Evolutionary conservation across 2,329 filamentous ascomycete genomes (phyloP).

Genomic region (Sphaerulina populicola): DNA sequence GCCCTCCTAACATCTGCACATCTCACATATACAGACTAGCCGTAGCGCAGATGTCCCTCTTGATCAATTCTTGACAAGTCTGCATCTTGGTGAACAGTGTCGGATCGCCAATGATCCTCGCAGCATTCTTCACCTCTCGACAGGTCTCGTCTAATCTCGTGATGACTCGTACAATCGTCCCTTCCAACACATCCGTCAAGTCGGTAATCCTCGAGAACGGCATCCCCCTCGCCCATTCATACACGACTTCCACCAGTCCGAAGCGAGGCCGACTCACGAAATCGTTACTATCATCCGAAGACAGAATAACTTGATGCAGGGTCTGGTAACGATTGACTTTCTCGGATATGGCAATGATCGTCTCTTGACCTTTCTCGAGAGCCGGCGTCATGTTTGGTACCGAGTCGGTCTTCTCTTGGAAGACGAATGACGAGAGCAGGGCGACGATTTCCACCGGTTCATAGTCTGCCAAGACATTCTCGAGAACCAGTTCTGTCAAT

Average conservation of each 20-base stretch:
- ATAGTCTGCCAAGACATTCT: constrained; percentile 91
- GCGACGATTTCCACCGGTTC: constrained; percentile 96
- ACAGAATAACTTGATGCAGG: constrained; percentile 82
- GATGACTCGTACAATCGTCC: constrained; percentile 92
- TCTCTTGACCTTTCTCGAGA: constrained; percentile 72
- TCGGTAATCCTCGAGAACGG: constrained; percentile 97
- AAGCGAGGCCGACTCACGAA: constrained; percentile 82
- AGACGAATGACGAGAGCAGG: constrained; percentile 86
- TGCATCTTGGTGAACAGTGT: constrained; percentile 94
- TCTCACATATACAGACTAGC: constrained; percentile 76
- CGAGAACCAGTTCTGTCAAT: constrained; percentile 87
- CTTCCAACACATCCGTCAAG: constrained; percentile 90
- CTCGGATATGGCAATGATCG: constrained; percentile 82
- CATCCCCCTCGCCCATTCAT: constrained; percentile 97
- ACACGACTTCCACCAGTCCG: constrained; percentile 92
- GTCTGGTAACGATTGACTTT: constrained; percentile 88
- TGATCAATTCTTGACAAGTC: constrained; percentile 93
- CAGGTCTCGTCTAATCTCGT: constrained; percentile 92
- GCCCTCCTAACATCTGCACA: neutral
- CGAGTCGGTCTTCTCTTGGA: constrained; percentile 88
- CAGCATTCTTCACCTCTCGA: constrained; percentile 93
- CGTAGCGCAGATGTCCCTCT: constrained; percentile 86
- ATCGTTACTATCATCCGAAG: constrained; percentile 82
- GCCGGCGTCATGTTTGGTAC: constrained; percentile 72
- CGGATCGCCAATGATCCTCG: constrained; percentile 88